phyloP scores from a whole-genome alignment of 305 asterid genomes.

The Fraxinus angustifolia region DNA sequence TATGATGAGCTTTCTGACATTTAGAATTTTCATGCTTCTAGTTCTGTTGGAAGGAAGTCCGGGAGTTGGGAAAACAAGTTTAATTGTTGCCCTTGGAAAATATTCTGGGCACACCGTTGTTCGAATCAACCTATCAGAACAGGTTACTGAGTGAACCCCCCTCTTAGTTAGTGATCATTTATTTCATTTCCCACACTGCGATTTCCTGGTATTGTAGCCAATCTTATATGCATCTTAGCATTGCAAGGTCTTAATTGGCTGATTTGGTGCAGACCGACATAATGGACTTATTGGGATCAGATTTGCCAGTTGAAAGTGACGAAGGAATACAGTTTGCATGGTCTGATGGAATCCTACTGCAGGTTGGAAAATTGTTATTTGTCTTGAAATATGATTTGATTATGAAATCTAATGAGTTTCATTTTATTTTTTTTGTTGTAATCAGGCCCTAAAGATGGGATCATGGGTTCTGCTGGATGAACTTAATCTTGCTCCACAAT shows the following conservation, averaged over 20 bases:
- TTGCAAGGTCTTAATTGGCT: constrained; percentile 22
- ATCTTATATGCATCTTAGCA: constrained; percentile 9
- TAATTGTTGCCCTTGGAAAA: constrained; percentile 83
- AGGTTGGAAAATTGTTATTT: constrained; percentile 42
- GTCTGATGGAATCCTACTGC: constrained; percentile 98
- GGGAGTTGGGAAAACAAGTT: constrained; percentile 98
- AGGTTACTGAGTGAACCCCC: constrained; percentile 45
- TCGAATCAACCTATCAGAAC: constrained; percentile 94
- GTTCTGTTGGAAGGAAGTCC: constrained; percentile 99
- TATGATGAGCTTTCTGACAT: constrained; percentile 30
- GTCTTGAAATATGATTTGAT: constrained; percentile 12
- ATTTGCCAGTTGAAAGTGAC: constrained; percentile 92
- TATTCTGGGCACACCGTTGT: constrained; percentile 94
- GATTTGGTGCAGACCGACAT: constrained; percentile 78
- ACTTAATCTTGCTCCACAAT: constrained; percentile 97
- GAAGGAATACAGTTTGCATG: constrained; percentile 92
- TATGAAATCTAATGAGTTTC: constrained; percentile 7
- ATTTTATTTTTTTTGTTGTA: constrained; percentile 15
- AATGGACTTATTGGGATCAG: constrained; percentile 97
- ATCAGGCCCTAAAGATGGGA: constrained; percentile 91
- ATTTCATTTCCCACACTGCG: constrained; percentile 7
- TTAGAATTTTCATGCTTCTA: constrained; percentile 31
- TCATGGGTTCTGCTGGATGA: constrained; percentile 98
- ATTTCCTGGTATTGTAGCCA: constrained; percentile 11
- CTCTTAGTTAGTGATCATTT: constrained; percentile 1